Percentiles rank a stretch among this genome's conserved stretches.
Conservation (phyloP, 768 basidiomycete species). For the Xerocomellus amylosporus region DNA sequence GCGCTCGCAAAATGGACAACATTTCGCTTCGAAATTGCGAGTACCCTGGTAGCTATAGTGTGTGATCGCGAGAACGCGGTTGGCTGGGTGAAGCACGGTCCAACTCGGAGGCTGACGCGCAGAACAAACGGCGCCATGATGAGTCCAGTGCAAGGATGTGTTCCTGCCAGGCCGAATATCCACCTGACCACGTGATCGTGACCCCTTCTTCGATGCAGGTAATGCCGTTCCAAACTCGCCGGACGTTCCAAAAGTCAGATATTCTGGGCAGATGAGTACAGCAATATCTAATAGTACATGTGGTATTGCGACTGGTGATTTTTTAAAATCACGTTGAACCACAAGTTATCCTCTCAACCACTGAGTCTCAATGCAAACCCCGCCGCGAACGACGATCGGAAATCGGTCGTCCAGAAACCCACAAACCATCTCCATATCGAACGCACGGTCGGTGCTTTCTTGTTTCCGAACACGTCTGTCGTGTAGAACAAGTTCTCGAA, state of each 20-base stretch:
- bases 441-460: constrained; percentile 58
- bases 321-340: neutral
- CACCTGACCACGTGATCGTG: constrained; percentile 13
- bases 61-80: neutral
- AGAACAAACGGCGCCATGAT: constrained; percentile 14
- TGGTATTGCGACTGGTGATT: neutral
- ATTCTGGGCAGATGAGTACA: too few species aligned
- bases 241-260: too few species aligned
- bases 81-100: constrained; percentile 3
- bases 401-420: constrained; percentile 87
- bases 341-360: constrained; percentile 45
- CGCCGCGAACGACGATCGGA: constrained; percentile 87
- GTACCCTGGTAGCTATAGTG: neutral
- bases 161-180: neutral
- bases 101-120: constrained; percentile 17
- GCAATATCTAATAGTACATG: neutral
- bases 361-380: constrained; percentile 81
- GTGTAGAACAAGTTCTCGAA: constrained; percentile 78
- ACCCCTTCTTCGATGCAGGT: too few species aligned
- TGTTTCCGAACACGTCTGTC: constrained; percentile 51
- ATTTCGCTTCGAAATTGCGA: constrained; percentile 4
- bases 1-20: neutral
- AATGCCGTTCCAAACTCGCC: too few species aligned
- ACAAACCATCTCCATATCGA: constrained; percentile 66
- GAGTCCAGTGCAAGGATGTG: neutral